Conservation (phyloP, 495 filamentous ascomycete species). For the Penicillium odoratum region DNA sequence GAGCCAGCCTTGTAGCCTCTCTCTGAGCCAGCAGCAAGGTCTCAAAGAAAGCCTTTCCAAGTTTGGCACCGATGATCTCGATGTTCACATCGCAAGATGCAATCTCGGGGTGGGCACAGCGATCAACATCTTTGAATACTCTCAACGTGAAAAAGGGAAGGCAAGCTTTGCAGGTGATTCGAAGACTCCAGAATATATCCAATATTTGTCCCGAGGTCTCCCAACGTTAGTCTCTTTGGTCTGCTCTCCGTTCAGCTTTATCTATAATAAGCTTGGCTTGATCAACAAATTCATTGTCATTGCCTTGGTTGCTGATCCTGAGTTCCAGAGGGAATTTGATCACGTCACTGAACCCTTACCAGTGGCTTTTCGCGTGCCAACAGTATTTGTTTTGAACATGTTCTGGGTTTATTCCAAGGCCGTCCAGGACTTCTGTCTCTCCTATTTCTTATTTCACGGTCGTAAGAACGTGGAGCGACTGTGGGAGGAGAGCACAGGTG, state of each 20-base stretch:
- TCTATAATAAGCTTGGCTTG: slow-evolving; percentile 43
- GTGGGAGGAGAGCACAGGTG: slow-evolving; percentile 50
- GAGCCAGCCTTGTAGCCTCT: slow-evolving; percentile 29
- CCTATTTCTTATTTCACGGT: slow-evolving; percentile 50
- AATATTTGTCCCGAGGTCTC: slow-evolving; percentile 31
- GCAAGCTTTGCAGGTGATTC: slow-evolving; percentile 28
- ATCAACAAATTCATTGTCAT: slow-evolving; percentile 55
- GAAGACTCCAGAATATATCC: slow-evolving; percentile 33
- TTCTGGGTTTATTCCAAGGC: slow-evolving; percentile 51
- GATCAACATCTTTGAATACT: slow-evolving; percentile 40
- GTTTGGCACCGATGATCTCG: slow-evolving; percentile 36
- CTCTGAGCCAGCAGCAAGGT: slow-evolving; percentile 32
- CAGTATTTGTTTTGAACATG: slow-evolving; percentile 41
- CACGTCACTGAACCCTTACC: slow-evolving; percentile 42
- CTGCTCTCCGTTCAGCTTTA: slow-evolving; percentile 28
- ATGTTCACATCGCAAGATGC: slow-evolving; percentile 41
- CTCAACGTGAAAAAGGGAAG: slow-evolving; percentile 38
- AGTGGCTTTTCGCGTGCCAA: slow-evolving; percentile 38
- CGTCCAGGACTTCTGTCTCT: slow-evolving; percentile 40
- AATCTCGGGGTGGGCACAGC: slow-evolving; percentile 44
- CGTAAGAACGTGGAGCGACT: slow-evolving; percentile 46
- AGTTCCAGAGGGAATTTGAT: slow-evolving; percentile 59
- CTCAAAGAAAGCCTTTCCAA: slow-evolving; percentile 37
- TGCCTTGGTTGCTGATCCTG: slow-evolving; percentile 55
- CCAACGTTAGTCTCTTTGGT: slow-evolving; percentile 28